Percentiles rank a stretch among this genome's conserved stretches.
phyloP scores from a whole-genome alignment of 805 yeast genomes.

The Candida chilensis region DNA sequence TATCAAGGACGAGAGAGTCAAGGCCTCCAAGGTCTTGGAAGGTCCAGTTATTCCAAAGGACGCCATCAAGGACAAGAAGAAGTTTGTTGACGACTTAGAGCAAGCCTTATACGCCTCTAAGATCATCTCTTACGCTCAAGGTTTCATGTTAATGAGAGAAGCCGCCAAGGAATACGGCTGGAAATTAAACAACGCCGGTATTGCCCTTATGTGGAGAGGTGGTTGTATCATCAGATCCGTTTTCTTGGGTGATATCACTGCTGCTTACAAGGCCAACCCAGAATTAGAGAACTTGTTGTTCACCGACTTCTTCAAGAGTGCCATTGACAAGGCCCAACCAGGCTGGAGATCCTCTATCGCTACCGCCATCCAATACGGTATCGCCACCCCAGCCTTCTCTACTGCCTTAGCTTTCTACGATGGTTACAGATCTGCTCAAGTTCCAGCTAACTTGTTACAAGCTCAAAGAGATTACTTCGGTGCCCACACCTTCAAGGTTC shows the following conservation, averaged over 20 bases:
- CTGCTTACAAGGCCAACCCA: constrained; percentile 92
- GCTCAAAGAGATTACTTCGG: constrained; percentile 99
- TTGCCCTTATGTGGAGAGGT: constrained; percentile 99
- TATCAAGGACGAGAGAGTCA: constrained; percentile 80
- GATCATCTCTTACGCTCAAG: constrained; percentile 98
- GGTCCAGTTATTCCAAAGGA: constrained; percentile 71
- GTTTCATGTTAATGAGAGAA: constrained; percentile 98
- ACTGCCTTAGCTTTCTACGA: constrained; percentile 97
- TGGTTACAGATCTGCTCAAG: constrained; percentile 92
- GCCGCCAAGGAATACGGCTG: constrained; percentile 96
- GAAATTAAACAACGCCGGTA: constrained; percentile 96
- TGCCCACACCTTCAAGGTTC: constrained; percentile 96
- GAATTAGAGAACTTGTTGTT: constrained; percentile 91
- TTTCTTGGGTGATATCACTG: constrained; percentile 92
- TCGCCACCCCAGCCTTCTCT: constrained; percentile 96
- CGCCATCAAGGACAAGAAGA: constrained; percentile 63
- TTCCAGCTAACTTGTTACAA: constrained; percentile 97
- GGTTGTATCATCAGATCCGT: constrained; percentile 99
- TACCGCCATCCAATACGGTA: constrained; percentile 74
- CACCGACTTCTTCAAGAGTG: constrained; percentile 89
- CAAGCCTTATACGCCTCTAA: constrained; percentile 98
- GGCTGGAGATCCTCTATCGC: constrained; percentile 92
- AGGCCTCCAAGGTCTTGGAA: constrained; percentile 68
- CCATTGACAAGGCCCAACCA: constrained; percentile 85
- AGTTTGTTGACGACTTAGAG: constrained; percentile 87